Conservation (phyloP, 2,329 filamentous ascomycete species). For the Colletotrichum australisinense region DNA sequence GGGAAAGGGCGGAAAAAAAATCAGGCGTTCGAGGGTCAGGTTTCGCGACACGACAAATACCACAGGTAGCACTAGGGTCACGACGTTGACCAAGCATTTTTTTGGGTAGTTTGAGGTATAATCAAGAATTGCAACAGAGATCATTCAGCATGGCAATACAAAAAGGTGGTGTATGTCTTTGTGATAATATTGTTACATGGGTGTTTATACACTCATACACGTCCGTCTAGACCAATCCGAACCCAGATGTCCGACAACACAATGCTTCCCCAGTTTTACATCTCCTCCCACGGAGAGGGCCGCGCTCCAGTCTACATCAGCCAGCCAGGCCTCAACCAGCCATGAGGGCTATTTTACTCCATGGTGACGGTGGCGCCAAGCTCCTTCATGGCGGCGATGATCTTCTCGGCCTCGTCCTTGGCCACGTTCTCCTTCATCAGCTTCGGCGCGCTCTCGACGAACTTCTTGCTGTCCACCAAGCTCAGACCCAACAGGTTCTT, state of each 20-base stretch:
- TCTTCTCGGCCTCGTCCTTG: conserved; percentile 99
- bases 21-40: conserved; percentile 13
- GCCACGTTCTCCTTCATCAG: conserved; percentile 98
- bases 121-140: neutral
- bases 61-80: neutral
- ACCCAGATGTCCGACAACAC: conserved; percentile 31
- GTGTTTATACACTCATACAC: conserved; percentile 44
- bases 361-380: conserved; percentile 89
- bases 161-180: conserved; percentile 36
- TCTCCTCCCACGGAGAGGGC: conserved; percentile 11
- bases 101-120: neutral
- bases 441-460: conserved; percentile 98
- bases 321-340: neutral
- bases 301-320: conserved; percentile 9
- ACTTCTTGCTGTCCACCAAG: conserved; percentile 99
- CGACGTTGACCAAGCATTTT: neutral
- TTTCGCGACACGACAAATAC: neutral
- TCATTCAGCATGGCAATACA: neutral
- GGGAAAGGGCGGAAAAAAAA: neutral
- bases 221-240: conserved; percentile 32
- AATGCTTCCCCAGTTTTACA: conserved; percentile 16
- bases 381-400: conserved; percentile 92
- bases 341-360: conserved; percentile 72
- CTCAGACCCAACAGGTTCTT: conserved; percentile 95
- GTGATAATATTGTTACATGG: conserved; percentile 46